phyloP scores from a whole-genome alignment of 495 filamentous ascomycete genomes.

The Schizothecium vesticola region DNA sequence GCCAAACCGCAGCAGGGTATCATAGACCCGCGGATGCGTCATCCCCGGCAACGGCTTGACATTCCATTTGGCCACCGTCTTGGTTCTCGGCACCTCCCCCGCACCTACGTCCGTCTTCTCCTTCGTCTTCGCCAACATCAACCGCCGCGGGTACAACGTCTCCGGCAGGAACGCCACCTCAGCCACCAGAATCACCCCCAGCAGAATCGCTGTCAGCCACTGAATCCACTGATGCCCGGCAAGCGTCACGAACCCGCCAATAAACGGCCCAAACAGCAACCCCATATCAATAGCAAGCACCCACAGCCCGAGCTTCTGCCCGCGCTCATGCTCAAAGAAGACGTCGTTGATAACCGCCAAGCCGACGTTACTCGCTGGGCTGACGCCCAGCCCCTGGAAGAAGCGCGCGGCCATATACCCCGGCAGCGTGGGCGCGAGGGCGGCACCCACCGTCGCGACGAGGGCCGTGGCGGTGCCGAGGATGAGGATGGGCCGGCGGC shows the following conservation, averaged over 20 bases:
- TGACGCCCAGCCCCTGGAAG: conserved; percentile 58
- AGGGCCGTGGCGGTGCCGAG: conserved; percentile 51
- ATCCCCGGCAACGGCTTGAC: conserved; percentile 48
- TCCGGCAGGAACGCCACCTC: conserved; percentile 55
- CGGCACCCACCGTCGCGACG: conserved; percentile 48
- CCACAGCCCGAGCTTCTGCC: conserved; percentile 59
- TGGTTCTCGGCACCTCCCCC: conserved; percentile 39
- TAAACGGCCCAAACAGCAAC: conserved; percentile 49
- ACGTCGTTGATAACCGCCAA: conserved; percentile 54
- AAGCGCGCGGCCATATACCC: conserved; percentile 58
- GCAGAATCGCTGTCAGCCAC: conserved; percentile 56
- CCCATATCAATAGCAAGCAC: conserved; percentile 55
- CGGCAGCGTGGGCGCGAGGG: conserved; percentile 39
- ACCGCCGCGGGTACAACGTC: conserved; percentile 54
- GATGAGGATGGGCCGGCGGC: conserved; percentile 50
- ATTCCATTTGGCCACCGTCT: conserved; percentile 47
- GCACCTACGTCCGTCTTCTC: background rate
- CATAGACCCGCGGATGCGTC: conserved; percentile 48
- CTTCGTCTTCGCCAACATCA: conserved; percentile 38
- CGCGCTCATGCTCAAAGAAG: conserved; percentile 58
- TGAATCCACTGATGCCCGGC: conserved; percentile 51
- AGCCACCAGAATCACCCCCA: conserved; percentile 44
- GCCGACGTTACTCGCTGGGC: conserved; percentile 54
- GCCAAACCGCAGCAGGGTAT: conserved; percentile 42
- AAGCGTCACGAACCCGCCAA: conserved; percentile 53